phyloP scores from a whole-genome alignment of 2,329 filamentous ascomycete species.

The Berkeleyomyces rouxiae region DNA sequence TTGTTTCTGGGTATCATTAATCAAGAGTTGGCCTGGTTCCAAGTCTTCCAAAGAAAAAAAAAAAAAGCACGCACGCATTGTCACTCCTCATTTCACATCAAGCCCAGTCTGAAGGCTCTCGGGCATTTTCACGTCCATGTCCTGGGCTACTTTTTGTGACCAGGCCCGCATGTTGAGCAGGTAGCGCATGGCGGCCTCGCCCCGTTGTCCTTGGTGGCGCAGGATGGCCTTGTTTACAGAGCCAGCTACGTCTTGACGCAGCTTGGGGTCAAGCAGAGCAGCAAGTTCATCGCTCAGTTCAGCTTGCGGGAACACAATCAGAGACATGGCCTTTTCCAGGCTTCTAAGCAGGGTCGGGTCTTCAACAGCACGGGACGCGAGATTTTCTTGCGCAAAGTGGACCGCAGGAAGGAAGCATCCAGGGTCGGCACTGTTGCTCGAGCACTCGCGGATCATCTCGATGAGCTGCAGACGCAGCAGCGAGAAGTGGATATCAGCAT shows the following conservation, averaged over 20 bases:
- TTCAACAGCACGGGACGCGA: conserved; percentile 72
- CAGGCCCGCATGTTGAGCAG: conserved; percentile 71
- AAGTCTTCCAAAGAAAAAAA: not conserved
- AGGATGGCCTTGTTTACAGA: conserved; percentile 83
- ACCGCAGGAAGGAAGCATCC: conserved; percentile 44
- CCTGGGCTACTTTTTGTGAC: conserved; percentile 23
- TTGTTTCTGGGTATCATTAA: not conserved
- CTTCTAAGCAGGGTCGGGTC: conserved; percentile 70
- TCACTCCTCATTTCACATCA: conserved; percentile 15
- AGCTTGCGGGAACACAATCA: conserved; percentile 76
- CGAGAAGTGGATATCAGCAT: conserved; percentile 74
- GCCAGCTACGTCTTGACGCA: conserved; percentile 71
- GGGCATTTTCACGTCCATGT: conserved; percentile 17
- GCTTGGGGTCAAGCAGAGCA: conserved; percentile 57
- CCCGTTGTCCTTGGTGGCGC: conserved; percentile 49
- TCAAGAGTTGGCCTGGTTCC: not conserved
- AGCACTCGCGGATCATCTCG: conserved; percentile 73
- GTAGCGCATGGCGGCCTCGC: conserved; percentile 67
- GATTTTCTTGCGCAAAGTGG: conserved; percentile 71
- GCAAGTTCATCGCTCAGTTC: conserved; percentile 60
- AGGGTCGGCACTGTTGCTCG: conserved; percentile 53
- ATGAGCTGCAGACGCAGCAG: conserved; percentile 81
- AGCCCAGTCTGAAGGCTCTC: conserved; percentile 24
- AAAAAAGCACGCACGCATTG: not conserved
- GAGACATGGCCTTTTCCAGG: conserved; percentile 80